Base-by-base conservation (phyloP, 805 yeast genomes). In the Kodamaea fukazawae region DNA sequence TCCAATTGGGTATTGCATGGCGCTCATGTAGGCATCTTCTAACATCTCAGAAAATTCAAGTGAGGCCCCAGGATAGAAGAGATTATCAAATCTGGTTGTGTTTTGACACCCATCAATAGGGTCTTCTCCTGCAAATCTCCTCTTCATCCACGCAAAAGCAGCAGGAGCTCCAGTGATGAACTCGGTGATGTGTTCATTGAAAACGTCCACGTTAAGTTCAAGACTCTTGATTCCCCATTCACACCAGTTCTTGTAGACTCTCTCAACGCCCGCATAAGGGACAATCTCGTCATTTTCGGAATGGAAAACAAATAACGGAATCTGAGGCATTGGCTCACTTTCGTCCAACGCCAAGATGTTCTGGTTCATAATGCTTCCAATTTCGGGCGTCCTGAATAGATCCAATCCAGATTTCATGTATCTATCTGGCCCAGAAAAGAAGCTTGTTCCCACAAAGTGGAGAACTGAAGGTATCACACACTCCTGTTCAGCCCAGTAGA, bases 11-110 rank as follows among this genome's bases (percentile, higher is more conserved):
- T 27, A n/a, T 27, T 27, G 30, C 30, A 27, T 27, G 23, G 23
- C 23, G 8, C 23, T 20, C 23, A 20, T 6, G 23, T 20, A 20
- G 8, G 17, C 20, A 15, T 14, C n/a, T 30, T 30, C 33, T 15
- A 30, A 16, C 33, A 15, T 13, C 15, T 30, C 14, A 10, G 14
- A n/a, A 12, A 11, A 6, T 8, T 5, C 23, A 20, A 20, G 23
- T 8, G 23, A 20, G 23, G 76, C 37, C 70, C 63, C 39, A 69
- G 57, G 47, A 63, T 55, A 52, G 64, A 78, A 41, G 70, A 84
- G 30, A 63, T 62, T 55, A 51, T 64, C 7, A 59, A 58, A 44
- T 70, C 81, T 44, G 64, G 61, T 81, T 75, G 35, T 40, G 17
- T 32, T 45, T 8, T 33, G 20, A 34, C 60, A 55, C 4, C 59